phyloP scores from a whole-genome alignment of 2,329 filamentous ascomycete genomes.

The Pyricularia pennisetigena region DNA sequence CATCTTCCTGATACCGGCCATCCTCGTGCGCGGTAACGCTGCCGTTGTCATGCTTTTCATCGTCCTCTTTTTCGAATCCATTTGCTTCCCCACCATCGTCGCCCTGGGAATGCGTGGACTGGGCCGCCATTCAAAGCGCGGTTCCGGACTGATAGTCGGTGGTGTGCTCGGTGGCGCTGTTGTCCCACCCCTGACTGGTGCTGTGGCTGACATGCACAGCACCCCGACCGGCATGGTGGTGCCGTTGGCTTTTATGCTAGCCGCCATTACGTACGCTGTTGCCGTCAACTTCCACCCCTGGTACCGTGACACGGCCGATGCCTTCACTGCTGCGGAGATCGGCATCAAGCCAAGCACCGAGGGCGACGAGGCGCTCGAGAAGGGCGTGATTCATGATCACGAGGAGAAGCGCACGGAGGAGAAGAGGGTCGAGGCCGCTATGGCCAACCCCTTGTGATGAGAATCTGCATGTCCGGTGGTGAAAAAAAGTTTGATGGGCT shows the following conservation, averaged over 20 bases:
- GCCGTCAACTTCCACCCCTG: slow-evolving; percentile 57
- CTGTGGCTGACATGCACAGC: slow-evolving; percentile 51
- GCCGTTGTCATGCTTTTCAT: slow-evolving; percentile 55
- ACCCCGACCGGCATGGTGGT: slow-evolving; percentile 58
- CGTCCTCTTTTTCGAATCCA: slow-evolving; percentile 69
- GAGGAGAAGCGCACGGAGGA: neutral
- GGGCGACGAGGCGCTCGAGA: neutral
- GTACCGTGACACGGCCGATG: slow-evolving; percentile 55
- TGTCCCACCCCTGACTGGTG: slow-evolving; percentile 63
- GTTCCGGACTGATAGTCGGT: slow-evolving; percentile 60
- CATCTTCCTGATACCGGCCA: slow-evolving; percentile 46
- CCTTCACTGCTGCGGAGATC: slow-evolving; percentile 35
- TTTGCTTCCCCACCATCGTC: slow-evolving; percentile 75
- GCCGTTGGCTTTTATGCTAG: slow-evolving; percentile 49
- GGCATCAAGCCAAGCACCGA: slow-evolving; percentile 16
- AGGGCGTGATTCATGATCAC: neutral
- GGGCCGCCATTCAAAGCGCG: slow-evolving; percentile 68
- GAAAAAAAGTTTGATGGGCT: neutral
- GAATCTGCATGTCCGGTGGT: neutral
- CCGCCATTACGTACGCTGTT: slow-evolving; percentile 44
- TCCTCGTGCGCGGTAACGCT: slow-evolving; percentile 32
- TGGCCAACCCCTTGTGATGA: neutral
- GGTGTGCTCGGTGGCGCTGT: slow-evolving; percentile 65
- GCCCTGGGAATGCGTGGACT: slow-evolving; percentile 67
- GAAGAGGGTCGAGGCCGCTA: slow-evolving; percentile 3